Percentiles rank a stretch among this genome's conserved stretches.
phyloP scores from a whole-genome alignment of 768 basidiomycete species.

The Lactifluus piperatus region DNA sequence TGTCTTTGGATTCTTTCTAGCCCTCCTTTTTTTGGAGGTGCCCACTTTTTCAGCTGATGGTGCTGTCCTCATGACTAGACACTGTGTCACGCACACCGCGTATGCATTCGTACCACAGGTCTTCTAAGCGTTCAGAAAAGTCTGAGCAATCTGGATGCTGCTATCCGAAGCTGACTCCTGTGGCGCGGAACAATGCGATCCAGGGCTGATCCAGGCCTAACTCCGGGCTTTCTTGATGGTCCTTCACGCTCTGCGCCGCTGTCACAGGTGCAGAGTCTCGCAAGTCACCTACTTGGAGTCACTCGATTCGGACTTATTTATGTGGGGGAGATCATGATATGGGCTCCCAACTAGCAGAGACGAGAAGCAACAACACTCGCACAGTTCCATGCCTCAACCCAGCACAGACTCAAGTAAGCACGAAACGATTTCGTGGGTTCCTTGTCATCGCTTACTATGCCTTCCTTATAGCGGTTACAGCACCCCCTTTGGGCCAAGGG shows the following conservation, averaged over 20 bases:
- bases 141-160: not conserved
- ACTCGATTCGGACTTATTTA: not conserved
- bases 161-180: not conserved
- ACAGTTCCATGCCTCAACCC: not conserved
- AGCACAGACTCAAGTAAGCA: conserved; percentile 5
- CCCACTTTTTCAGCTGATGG: not conserved
- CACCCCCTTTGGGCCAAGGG: not conserved
- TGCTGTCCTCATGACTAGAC: not conserved
- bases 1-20: not conserved
- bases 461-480: not conserved
- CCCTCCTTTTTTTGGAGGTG: not conserved
- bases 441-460: not conserved
- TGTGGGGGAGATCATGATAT: not conserved
- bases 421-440: no score
- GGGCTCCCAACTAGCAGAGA: not conserved
- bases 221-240: not conserved
- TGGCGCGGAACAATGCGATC: not conserved
- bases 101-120: not conserved
- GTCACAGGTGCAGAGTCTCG: not conserved
- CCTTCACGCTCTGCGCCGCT: not conserved
- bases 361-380: not conserved
- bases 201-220: not conserved
- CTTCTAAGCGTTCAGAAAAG: not conserved
- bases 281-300: not conserved
- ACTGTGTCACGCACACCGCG: not conserved